Percentiles rank a stretch among this genome's conserved stretches.
These are phyloP conservation scores for Apiotrichum laibachii DNA, from an alignment of 1,284 basidiomycete species.

Conservation along the genomic window DNA sequence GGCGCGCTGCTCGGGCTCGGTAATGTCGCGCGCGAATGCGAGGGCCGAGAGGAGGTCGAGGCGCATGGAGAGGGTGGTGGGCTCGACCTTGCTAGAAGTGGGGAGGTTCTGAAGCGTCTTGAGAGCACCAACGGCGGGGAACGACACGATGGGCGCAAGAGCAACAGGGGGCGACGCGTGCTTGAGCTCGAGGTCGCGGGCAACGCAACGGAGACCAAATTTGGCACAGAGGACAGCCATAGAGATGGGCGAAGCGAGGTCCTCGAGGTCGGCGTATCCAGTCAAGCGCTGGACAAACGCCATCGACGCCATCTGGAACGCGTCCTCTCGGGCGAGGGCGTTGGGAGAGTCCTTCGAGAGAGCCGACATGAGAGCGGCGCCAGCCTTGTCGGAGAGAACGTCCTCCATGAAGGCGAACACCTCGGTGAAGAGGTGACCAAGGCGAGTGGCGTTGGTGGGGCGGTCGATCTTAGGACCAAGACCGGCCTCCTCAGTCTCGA, in stretches of 20 bases:
- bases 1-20: slow-evolving; percentile 24
- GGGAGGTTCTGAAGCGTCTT: slow-evolving; percentile 54
- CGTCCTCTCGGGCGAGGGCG: slow-evolving; percentile 43
- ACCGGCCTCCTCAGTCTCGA: slow-evolving; percentile 31
- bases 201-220: slow-evolving; percentile 67
- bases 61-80: slow-evolving; percentile 18
- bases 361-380: slow-evolving; percentile 39
- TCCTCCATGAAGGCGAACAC: slow-evolving; percentile 63
- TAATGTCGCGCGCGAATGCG: slow-evolving; percentile 56
- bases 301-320: slow-evolving; percentile 51
- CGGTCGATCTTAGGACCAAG: slow-evolving; percentile 46
- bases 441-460: slow-evolving; percentile 57
- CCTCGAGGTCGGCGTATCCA: slow-evolving; percentile 57
- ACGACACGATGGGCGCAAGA: slow-evolving; percentile 37
- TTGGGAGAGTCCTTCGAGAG: slow-evolving; percentile 26
- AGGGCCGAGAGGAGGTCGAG: slow-evolving; percentile 55
- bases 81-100: slow-evolving; percentile 19
- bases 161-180: slow-evolving; percentile 27
- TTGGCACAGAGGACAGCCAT: slow-evolving; percentile 64
- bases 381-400: slow-evolving; percentile 32
- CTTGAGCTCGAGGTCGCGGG: slow-evolving; percentile 26
- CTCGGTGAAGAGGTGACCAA: slow-evolving; percentile 80
- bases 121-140: slow-evolving; percentile 54
- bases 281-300: slow-evolving; percentile 54
- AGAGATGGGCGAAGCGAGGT: slow-evolving; percentile 67